phyloP scores from a whole-genome alignment of 768 basidiomycete species.

The Coprinellus aureogranulatus region DNA sequence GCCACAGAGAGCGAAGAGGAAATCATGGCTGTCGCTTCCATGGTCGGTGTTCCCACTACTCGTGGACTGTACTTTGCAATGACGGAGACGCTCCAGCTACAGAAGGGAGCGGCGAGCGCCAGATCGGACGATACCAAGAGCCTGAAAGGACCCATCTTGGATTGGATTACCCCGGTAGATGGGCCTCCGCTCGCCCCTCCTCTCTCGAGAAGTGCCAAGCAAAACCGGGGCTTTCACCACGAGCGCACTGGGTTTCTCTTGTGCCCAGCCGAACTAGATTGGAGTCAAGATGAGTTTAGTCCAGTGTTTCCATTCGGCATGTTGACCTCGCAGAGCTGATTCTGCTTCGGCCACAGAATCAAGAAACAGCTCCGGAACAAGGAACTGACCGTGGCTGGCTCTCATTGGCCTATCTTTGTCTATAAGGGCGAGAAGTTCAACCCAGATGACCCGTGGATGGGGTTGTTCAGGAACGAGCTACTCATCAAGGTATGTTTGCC shows the following conservation, averaged over 20 bases:
- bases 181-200: neutral
- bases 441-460: conserved; percentile 1
- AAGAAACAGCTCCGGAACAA: neutral
- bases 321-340: neutral
- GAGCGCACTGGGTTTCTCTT: neutral
- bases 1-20: neutral
- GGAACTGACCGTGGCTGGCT: neutral
- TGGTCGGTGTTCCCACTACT: neutral
- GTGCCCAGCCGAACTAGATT: neutral
- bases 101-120: neutral
- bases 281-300: neutral
- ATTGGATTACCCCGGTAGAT: neutral
- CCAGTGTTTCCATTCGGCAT: neutral
- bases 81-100: too few relatives aligned
- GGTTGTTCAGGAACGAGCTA: neutral
- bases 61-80: too few relatives aligned
- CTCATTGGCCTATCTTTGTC: neutral
- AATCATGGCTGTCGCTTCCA: neutral
- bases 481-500: neutral
- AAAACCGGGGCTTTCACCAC: neutral
- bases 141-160: neutral
- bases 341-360: neutral
- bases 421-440: neutral
- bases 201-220: neutral
- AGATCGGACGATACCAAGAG: neutral